These are phyloP conservation scores for Ulota crispa DNA, from an alignment of 225 moss, liverwort and hornwort genomes.

Conservation along the genomic window DNA sequence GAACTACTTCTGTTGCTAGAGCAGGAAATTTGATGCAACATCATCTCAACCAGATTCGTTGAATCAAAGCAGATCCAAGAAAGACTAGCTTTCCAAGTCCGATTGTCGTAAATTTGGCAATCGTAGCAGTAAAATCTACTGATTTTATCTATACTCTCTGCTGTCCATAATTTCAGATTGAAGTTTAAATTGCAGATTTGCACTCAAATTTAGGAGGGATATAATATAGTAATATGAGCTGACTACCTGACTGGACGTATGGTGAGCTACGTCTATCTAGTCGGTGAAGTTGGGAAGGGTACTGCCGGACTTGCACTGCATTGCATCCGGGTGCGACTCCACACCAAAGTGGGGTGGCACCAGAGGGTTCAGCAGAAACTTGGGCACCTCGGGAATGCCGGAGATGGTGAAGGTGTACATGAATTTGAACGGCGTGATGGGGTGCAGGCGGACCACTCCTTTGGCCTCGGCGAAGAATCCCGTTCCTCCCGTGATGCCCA, in stretches of 20 bases:
- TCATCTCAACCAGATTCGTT: background rate
- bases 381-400: conserved; percentile 56
- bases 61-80: background rate
- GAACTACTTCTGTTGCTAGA: background rate
- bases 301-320: conserved; percentile 39
- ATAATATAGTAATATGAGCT: background rate
- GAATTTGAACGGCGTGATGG: conserved; percentile 60
- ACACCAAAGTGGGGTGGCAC: conserved; percentile 33
- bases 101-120: background rate
- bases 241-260: conserved; percentile 16
- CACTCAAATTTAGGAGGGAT: background rate
- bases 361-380: conserved; percentile 35
- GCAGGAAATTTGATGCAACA: background rate
- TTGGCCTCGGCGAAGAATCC: conserved; percentile 56
- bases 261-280: conserved; percentile 34
- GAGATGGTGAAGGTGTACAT: conserved; percentile 58
- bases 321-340: conserved; percentile 37
- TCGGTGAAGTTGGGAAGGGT: conserved; percentile 49
- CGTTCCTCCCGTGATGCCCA: conserved; percentile 52
- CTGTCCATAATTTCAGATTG: background rate
- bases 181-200: background rate
- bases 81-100: background rate
- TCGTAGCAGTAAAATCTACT: background rate
- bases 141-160: background rate
- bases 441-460: conserved; percentile 57